Base-by-base conservation (phyloP, 345 rosid species). In the Corchorus olitorius region DNA sequence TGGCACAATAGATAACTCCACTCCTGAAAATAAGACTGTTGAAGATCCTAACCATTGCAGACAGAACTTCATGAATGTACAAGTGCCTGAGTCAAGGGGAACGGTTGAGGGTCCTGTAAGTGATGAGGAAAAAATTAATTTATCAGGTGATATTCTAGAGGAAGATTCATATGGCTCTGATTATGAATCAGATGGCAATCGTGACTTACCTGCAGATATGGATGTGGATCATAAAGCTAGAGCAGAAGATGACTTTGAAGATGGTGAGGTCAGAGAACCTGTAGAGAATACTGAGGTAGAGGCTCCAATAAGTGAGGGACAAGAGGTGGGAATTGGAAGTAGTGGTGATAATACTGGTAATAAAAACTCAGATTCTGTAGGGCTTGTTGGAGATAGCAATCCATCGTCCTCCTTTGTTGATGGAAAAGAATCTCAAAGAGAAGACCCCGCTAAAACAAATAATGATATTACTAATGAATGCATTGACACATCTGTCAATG, bases 211-310 rank as follows among this genome's bases (percentile, higher is more conserved):
- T 69, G 76, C 75, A 67, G 71, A 74, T 27, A 81, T 78, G 80
- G 83, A 83, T 79, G 81, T 80, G 46, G 87, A 86, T 37, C 85
- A 79, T 76, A 76, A 79, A 76, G 68, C 69, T 53, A 80, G 65
- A 41, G 79, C 70, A 74, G 89, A 86, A 54, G 83, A 89, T 75
- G 88, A 78, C 17, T 80, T 78, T 63, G 97, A 89, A 72, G 92
- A 92, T 78, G 90, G 88, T 53, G 92, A 89, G 83, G 89, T 90
- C 75, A 84, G 84, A 75, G 92, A 88, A 72, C 80, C 81, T 71
- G 76, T 78, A 37, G 70, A 56, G 55, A 72, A 69, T 15, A 50
- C 66, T 69, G 74, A 61, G 16, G 52, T 71, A 45, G 88, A 66
- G 60, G 86, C 73, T 69, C 74, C 58, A n/a, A 27, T 48, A 13